Conservation (phyloP, 2,329 filamentous ascomycete species). For the Colletotrichum siamense region DNA sequence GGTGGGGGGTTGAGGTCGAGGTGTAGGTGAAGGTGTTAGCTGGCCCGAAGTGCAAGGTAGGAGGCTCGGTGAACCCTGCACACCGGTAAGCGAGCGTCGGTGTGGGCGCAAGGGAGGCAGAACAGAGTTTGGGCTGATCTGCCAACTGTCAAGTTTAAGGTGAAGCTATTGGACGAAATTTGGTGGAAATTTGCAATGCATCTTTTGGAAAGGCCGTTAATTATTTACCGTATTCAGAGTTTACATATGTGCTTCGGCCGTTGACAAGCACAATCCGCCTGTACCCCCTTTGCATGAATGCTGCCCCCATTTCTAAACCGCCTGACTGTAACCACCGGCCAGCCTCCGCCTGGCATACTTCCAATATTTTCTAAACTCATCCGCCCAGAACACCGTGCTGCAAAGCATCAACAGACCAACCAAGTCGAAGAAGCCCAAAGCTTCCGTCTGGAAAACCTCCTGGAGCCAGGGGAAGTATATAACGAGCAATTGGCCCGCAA, state of each 20-base stretch:
- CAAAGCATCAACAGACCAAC: conserved; percentile 75
- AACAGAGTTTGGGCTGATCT: conserved; percentile 4
- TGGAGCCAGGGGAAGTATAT: conserved; percentile 96
- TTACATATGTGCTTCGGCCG: conserved; percentile 11
- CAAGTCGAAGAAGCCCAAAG: conserved; percentile 76
- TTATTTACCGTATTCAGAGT: conserved; percentile 15
- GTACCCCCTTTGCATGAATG: not conserved
- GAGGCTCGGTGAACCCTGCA: conserved; percentile 13
- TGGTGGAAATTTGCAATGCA: not conserved
- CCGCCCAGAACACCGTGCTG: conserved; percentile 93
- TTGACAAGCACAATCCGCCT: conserved; percentile 1
- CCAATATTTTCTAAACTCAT: conserved; percentile 87
- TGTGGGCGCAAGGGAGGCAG: conserved; percentile 7
- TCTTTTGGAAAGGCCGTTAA: conserved; percentile 6
- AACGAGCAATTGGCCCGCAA: conserved; percentile 86
- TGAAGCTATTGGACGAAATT: not conserved
- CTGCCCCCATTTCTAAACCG: conserved; percentile 51
- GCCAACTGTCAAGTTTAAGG: not conserved
- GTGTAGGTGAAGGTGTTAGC: conserved; percentile 20
- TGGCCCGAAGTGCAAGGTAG: conserved; percentile 20
- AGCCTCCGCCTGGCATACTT: conserved; percentile 63
- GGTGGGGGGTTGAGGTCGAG: conserved; percentile 9
- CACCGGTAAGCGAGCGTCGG: conserved; percentile 22
- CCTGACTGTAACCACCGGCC: conserved; percentile 68
- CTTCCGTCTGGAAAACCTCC: conserved; percentile 94